Conservation (phyloP, 192 early-diverging fungal genomes). For the Coemansia sp. region DNA sequence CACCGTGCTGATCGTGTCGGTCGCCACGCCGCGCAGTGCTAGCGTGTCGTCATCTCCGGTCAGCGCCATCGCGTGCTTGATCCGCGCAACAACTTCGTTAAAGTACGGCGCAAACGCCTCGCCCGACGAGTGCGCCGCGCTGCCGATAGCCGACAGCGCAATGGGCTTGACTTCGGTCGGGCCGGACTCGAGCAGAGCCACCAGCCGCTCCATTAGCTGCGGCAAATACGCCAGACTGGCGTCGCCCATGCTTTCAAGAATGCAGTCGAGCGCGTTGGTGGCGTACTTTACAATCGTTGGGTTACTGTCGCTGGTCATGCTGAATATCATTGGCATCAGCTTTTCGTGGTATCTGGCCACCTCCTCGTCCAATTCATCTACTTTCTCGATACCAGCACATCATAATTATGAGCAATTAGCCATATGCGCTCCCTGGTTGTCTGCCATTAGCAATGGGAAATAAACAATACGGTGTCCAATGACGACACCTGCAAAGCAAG, state of each 20-base stretch:
- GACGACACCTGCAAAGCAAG: neutral
- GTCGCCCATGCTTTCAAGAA: slow-evolving; percentile 80
- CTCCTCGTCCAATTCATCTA: slow-evolving; percentile 78
- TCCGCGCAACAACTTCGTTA: slow-evolving; percentile 63
- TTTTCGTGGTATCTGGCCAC: slow-evolving; percentile 77
- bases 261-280: slow-evolving; percentile 83
- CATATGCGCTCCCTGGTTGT: neutral
- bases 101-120: slow-evolving; percentile 72
- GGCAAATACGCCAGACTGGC: slow-evolving; percentile 81
- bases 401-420: neutral
- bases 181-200: slow-evolving; percentile 70
- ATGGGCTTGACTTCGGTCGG: slow-evolving; percentile 71
- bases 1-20: slow-evolving; percentile 79
- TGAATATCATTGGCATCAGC: slow-evolving; percentile 83
- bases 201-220: slow-evolving; percentile 77
- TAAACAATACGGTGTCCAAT: neutral
- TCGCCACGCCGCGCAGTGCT: slow-evolving; percentile 80
- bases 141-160: slow-evolving; percentile 83
- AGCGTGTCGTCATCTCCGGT: slow-evolving; percentile 66
- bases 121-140: slow-evolving; percentile 84
- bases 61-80: slow-evolving; percentile 72
- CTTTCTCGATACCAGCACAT: slow-evolving; percentile 3
- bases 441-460: neutral
- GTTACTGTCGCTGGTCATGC: slow-evolving; percentile 76
- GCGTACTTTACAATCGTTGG: slow-evolving; percentile 76